Percentiles rank a stretch among this genome's conserved stretches.
Evolutionary conservation across 257 asterid species (phyloP).

Genomic region (Penstemon barbatus): DNA sequence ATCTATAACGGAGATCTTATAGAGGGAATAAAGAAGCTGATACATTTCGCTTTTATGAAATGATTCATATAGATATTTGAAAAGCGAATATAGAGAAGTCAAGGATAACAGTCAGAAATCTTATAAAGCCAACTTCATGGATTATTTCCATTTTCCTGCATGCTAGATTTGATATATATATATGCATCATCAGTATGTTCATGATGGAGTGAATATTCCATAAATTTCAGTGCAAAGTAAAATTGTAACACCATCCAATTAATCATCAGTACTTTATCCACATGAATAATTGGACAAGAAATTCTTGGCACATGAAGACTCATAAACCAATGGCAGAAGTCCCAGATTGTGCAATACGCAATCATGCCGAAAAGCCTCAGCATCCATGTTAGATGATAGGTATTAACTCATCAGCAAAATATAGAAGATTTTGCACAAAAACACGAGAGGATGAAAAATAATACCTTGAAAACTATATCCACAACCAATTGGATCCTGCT

Average conservation of each 20-base stretch:
- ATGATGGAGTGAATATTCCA: constrained; percentile 18
- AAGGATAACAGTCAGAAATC: constrained; percentile 13
- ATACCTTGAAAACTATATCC: constrained; percentile 77
- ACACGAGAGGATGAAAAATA: neutral
- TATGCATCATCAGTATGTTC: neutral
- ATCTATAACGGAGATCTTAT: constrained; percentile 18
- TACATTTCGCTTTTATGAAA: constrained; percentile 21
- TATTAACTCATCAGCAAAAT: neutral
- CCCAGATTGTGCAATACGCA: neutral
- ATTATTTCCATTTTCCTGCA: neutral
- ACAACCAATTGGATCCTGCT: constrained; percentile 44
- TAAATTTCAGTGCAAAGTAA: neutral
- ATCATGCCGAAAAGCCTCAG: constrained; percentile 14
- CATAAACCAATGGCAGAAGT: constrained; percentile 16
- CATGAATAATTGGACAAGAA: neutral
- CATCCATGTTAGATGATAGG: constrained; percentile 13
- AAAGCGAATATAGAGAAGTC: constrained; percentile 18
- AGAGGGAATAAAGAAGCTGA: constrained; percentile 15
- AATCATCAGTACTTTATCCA: neutral
- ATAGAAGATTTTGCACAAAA: constrained; percentile 1
- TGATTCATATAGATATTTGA: constrained; percentile 14
- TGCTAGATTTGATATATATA: constrained; percentile 9
- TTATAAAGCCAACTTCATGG: constrained; percentile 16
- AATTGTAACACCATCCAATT: neutral
- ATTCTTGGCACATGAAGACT: neutral